These are phyloP conservation scores for Lyophyllum semitale DNA, from an alignment of 768 basidiomycete genomes.

Conservation along the genomic window DNA sequence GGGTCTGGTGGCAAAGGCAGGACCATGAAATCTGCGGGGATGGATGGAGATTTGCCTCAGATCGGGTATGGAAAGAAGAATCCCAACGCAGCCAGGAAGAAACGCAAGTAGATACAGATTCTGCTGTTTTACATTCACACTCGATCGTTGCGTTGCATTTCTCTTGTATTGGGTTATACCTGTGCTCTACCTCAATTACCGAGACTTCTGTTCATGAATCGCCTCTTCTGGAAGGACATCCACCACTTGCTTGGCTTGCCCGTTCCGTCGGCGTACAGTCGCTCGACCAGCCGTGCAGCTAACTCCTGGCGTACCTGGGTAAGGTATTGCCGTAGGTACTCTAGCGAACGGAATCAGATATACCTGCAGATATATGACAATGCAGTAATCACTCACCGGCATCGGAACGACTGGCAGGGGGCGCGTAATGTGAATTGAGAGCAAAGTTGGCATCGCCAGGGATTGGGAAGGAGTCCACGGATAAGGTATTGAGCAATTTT, in stretches of 20 bases:
- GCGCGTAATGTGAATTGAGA: slow-evolving; percentile 88
- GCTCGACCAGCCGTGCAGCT: slow-evolving; percentile 81
- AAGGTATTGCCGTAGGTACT: slow-evolving; percentile 88
- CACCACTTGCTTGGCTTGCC: slow-evolving; percentile 99
- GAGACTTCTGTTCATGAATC: slow-evolving; percentile 92
- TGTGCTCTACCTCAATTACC: slow-evolving; percentile 50
- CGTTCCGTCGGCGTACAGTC: slow-evolving; percentile 89
- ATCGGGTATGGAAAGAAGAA: slow-evolving; percentile 90
- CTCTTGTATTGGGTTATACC: slow-evolving; percentile 11
- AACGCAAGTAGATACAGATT: slow-evolving; percentile 46
- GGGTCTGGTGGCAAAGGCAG: slow-evolving; percentile 74
- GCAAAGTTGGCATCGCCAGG: slow-evolving; percentile 97
- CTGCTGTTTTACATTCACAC: slow-evolving; percentile 17
- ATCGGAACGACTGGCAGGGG: slow-evolving; percentile 75
- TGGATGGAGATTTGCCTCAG: slow-evolving; percentile 72
- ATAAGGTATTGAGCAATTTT: slow-evolving; percentile 87
- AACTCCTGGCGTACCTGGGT: slow-evolving; percentile 93
- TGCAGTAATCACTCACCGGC: slow-evolving; percentile 54
- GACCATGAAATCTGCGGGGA: slow-evolving; percentile 46
- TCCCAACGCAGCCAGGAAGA: slow-evolving; percentile 75
- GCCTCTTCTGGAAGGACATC: slow-evolving; percentile 99
- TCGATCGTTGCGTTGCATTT: slow-evolving; percentile 10
- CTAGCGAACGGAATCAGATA: slow-evolving; percentile 39
- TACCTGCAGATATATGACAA: background rate
- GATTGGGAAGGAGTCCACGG: slow-evolving; percentile 90